Evolutionary conservation across 164 flowering plant genomes (phyloP), one percentile per base, ranked within the genome.

Genomic region (Tetracentron sinense): DNA sequence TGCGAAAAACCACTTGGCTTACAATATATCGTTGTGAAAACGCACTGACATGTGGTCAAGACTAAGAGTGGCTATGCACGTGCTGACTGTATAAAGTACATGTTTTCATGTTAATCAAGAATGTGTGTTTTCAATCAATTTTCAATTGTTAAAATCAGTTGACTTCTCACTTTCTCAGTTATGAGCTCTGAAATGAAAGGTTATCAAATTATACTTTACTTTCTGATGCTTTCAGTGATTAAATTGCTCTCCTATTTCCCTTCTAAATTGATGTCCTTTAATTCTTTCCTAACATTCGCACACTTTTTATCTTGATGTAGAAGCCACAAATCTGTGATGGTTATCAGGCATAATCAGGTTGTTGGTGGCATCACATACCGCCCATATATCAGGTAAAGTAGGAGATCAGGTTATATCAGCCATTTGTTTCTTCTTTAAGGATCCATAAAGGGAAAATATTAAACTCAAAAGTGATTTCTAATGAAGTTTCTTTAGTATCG

Each of bases 321-420:
- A 76, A 89, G 73, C 75, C 99, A 95, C 74, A 95, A 95, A 58
- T 95, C 99, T 23, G 88, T 95, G n/a, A 92, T 95, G 97, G 92
- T 95, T 55, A 79, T 92, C 54, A 83, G 95, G 73, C 80, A 84
- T 25, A 84, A 85, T 74, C 83, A 48, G 12, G 99, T 95, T 65
- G 99, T 95, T 76, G 99, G 99, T 69, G 97, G 99, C 63, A 95
- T 95, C 67, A 95, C 99, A 35, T 95, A 88, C 68, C 93, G 99
- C 11, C 99, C 99, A 47, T 90, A 95, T 82, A 50, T 62, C 73
- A 90, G 97, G 99, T 92, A 68, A 73, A 38, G 35, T 63, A 62
- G 52, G 42, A 64, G 15, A 46, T 69, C 25, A 20, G 61, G 30
- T 33, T 49, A 23, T 57, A 31, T 33, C 2, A 10, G 56, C 50